Conservation (phyloP, 768 basidiomycete species). For the Mycena galericulata region DNA sequence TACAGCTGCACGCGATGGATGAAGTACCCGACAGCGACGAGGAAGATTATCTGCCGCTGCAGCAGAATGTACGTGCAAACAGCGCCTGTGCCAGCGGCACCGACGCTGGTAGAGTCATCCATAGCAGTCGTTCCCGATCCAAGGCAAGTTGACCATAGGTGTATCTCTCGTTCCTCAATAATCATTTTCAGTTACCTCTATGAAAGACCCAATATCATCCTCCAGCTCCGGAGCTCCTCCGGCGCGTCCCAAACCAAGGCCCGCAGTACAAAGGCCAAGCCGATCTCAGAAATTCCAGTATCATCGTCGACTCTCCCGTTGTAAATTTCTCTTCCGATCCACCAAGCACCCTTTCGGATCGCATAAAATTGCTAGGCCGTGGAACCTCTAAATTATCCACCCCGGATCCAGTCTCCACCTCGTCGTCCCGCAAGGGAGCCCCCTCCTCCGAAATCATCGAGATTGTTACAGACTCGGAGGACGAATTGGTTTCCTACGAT, state of each 20-base stretch:
- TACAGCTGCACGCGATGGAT: slow-evolving; percentile 35
- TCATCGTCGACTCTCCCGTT: slow-evolving; percentile 14
- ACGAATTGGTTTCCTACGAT: slow-evolving; percentile 16
- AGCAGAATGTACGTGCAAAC: background rate
- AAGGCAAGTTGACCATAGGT: slow-evolving; percentile 18
- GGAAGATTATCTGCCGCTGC: slow-evolving; percentile 17
- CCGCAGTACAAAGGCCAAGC: slow-evolving; percentile 21
- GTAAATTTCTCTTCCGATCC: slow-evolving; percentile 24
- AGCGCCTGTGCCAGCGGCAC: slow-evolving; percentile 1
- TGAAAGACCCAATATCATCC: slow-evolving; percentile 26
- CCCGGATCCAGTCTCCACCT: background rate
- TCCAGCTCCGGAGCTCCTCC: slow-evolving; percentile 20
- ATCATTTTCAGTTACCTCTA: slow-evolving; percentile 18
- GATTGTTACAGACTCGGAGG: slow-evolving; percentile 20
- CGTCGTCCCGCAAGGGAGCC: background rate
- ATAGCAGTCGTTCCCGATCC: slow-evolving; percentile 28
- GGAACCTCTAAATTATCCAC: background rate
- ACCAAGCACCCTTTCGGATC: slow-evolving; percentile 28
- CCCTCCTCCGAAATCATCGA: slow-evolving; percentile 21
- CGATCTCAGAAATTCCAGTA: background rate
- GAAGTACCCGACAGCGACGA: slow-evolving; percentile 32
- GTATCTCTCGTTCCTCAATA: background rate
- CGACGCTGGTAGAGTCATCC: slow-evolving; percentile 9
- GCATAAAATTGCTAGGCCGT: slow-evolving; percentile 27
- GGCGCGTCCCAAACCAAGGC: slow-evolving; percentile 25